Conservation (phyloP, 2,329 filamentous ascomycete species). For the Alternaria ethzedia region DNA sequence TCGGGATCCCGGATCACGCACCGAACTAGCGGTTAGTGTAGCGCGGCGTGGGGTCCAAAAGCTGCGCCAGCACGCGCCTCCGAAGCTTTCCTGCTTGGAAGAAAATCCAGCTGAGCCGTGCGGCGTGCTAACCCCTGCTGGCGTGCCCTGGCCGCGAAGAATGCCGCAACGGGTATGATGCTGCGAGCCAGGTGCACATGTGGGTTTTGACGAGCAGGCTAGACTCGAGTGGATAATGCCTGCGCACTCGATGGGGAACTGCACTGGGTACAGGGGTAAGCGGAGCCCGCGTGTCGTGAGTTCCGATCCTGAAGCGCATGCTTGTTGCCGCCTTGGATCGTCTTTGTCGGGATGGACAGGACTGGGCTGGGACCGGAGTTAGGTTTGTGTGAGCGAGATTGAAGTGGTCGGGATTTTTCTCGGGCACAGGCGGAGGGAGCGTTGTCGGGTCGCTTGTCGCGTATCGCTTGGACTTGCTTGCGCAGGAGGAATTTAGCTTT, state of each 20-base stretch:
- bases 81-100: background rate
- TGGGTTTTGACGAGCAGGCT: background rate
- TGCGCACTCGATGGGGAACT: background rate
- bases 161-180: conserved; percentile 9
- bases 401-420: background rate
- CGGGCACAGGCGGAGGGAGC: background rate
- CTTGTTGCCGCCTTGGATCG: background rate
- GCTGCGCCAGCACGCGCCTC: background rate
- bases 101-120: background rate
- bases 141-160: conserved; percentile 5
- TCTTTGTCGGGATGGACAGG: background rate
- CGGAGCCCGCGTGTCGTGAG: background rate
- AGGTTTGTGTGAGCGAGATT: background rate
- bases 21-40: background rate
- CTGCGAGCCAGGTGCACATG: conserved; percentile 6
- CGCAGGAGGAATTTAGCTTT: background rate
- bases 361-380: background rate
- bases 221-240: background rate
- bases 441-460: background rate
- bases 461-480: conserved; percentile 2
- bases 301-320: background rate
- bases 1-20: conserved; percentile 4
- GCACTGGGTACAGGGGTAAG: conserved; percentile 1
- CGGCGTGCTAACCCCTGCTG: conserved; percentile 3
- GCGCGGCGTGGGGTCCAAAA: conserved; percentile 7